These are phyloP conservation scores for Rugonectria rugulosa DNA, from an alignment of 2,329 filamentous ascomycete genomes.

Conservation along the genomic window DNA sequence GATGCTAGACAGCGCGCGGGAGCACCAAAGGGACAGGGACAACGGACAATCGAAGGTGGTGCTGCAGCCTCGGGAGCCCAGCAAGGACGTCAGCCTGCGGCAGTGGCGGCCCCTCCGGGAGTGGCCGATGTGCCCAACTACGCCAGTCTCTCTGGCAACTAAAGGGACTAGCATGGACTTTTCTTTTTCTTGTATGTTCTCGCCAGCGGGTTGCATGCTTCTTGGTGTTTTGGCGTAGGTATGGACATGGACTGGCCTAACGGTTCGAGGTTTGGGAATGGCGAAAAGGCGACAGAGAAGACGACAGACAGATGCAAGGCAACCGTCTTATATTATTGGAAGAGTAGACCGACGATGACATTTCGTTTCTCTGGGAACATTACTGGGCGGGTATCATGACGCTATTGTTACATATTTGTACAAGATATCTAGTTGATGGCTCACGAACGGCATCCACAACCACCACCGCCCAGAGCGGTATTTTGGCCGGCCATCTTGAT, in stretches of 20 bases:
- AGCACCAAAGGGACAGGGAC: constrained; percentile 23
- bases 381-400: constrained; percentile 44
- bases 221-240: constrained; percentile 42
- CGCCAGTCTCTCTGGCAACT: constrained; percentile 85
- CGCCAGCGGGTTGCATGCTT: constrained; percentile 27
- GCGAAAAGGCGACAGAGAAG: constrained; percentile 29
- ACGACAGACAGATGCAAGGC: constrained; percentile 20
- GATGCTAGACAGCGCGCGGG: constrained; percentile 64
- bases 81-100: constrained; percentile 32
- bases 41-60: constrained; percentile 42
- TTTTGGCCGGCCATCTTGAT: constrained; percentile 69
- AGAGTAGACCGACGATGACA: constrained; percentile 28
- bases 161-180: constrained; percentile 44
- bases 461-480: constrained; percentile 40
- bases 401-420: constrained; percentile 42
- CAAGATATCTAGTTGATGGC: constrained; percentile 22
- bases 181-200: constrained; percentile 30
- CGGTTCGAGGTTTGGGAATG: constrained; percentile 20
- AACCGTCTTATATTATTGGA: constrained; percentile 18
- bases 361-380: constrained; percentile 24
- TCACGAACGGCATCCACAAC: constrained; percentile 42
- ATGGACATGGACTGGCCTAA: constrained; percentile 16
- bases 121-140: constrained; percentile 77
- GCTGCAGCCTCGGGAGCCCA: constrained; percentile 32
- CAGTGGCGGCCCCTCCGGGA: constrained; percentile 81